These are phyloP conservation scores for Rhodosporidiobolus odoratus DNA, from an alignment of 768 basidiomycete species.

Conservation along the genomic window DNA sequence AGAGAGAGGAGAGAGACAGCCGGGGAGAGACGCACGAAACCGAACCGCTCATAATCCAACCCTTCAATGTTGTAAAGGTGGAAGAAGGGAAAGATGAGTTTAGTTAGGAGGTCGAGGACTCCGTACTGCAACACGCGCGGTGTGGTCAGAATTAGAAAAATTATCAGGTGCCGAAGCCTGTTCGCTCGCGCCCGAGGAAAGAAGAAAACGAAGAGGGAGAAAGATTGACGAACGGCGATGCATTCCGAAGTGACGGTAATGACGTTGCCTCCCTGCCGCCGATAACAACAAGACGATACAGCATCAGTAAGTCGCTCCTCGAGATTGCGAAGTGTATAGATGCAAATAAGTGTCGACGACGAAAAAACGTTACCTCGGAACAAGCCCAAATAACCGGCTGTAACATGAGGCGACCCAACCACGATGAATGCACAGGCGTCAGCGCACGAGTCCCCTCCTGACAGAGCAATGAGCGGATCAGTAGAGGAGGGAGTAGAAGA, in stretches of 20 bases:
- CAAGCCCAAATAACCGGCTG: slow-evolving; percentile 10
- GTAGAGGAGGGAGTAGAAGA: not conserved
- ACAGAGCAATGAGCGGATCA: not conserved
- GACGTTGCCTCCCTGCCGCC: slow-evolving; percentile 49
- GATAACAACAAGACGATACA: slow-evolving; percentile 43
- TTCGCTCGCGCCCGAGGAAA: no score
- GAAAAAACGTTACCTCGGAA: not conserved
- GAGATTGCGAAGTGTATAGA: no score
- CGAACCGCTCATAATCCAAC: not conserved
- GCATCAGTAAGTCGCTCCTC: not conserved
- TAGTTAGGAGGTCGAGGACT: slow-evolving; percentile 10
- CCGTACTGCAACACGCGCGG: slow-evolving; percentile 3
- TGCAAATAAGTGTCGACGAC: no score
- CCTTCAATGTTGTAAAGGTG: not conserved
- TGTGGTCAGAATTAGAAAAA: not conserved
- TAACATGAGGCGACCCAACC: no score
- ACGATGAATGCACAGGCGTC: not conserved
- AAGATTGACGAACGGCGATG: not conserved
- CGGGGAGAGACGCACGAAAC: slow-evolving; percentile 3
- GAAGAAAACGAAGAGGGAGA: not conserved
- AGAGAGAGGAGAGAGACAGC: no score
- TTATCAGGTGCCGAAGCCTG: no score
- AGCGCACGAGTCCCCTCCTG: not conserved
- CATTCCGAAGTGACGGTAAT: slow-evolving; percentile 44
- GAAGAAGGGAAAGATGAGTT: not conserved